These are phyloP conservation scores for Apiospora sp. DNA, from an alignment of 2,329 filamentous ascomycete species.

Conservation along the genomic window DNA sequence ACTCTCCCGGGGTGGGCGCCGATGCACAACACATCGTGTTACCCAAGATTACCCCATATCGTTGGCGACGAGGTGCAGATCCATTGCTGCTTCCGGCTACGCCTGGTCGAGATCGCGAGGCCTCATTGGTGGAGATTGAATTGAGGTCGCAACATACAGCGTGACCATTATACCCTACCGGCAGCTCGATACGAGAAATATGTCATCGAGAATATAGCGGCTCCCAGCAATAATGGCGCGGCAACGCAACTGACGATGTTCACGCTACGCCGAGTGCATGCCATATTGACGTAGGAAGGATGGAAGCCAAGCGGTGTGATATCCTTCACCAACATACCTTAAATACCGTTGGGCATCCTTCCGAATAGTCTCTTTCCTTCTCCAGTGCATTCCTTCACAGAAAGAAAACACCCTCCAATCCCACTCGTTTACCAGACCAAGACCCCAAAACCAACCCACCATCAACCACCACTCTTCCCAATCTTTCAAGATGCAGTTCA, in stretches of 20 bases:
- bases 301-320: neutral
- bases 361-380: neutral
- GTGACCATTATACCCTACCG: constrained; percentile 10
- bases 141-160: neutral
- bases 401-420: neutral
- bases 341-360: constrained; percentile 8
- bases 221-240: neutral
- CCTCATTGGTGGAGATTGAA: neutral
- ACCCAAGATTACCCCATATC: neutral
- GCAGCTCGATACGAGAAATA: constrained; percentile 2
- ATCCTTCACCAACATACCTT: constrained; percentile 15
- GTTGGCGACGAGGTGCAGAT: neutral
- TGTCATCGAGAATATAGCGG: neutral
- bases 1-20: neutral
- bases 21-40: constrained; percentile 8
- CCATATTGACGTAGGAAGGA: constrained; percentile 13
- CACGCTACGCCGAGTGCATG: neutral
- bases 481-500: constrained; percentile 2
- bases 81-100: neutral
- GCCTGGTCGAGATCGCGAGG: neutral
- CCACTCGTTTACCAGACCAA: neutral
- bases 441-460: neutral
- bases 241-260: constrained; percentile 10
- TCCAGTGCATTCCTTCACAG: neutral
- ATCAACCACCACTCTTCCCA: neutral